Evolutionary conservation across 176 grass and related monocot genomes (phyloP).

Genomic region (Cenchrus americanus): DNA sequence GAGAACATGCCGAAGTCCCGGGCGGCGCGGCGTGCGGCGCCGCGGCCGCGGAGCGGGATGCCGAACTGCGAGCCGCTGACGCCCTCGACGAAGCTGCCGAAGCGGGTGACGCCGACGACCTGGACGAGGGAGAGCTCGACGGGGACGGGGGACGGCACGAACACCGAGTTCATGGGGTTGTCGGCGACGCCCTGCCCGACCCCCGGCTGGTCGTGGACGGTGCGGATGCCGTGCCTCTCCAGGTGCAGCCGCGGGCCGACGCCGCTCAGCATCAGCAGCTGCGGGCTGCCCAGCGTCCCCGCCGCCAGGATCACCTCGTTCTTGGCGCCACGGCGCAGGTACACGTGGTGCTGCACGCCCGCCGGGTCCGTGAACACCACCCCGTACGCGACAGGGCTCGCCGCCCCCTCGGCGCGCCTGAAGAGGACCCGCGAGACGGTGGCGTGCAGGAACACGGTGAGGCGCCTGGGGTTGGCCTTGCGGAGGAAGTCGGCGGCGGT

Average conservation of each 20-base stretch:
- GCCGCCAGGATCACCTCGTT: constrained; percentile 78
- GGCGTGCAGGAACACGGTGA: constrained; percentile 69
- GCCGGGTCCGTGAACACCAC: constrained; percentile 62
- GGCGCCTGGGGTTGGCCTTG: constrained; percentile 32
- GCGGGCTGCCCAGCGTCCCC: constrained; percentile 78
- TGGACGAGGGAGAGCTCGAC: constrained; percentile 68
- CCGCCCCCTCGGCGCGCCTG: neutral
- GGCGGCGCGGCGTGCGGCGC: neutral
- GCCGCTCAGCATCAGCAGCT: constrained; percentile 91
- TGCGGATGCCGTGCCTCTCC: constrained; percentile 55
- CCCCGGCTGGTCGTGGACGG: constrained; percentile 57
- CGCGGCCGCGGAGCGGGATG: constrained; percentile 7
- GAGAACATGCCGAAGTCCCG: constrained; percentile 72
- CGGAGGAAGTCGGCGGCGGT: constrained; percentile 74
- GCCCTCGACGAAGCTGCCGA: constrained; percentile 82
- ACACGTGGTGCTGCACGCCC: constrained; percentile 58
- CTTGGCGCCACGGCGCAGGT: constrained; percentile 45
- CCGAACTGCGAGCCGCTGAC: constrained; percentile 77
- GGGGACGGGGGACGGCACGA: constrained; percentile 63
- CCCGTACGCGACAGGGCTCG: constrained; percentile 58
- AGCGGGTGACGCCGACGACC: constrained; percentile 74
- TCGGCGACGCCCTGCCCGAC: constrained; percentile 77
- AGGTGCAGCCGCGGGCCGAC: constrained; percentile 64
- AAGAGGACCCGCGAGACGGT: constrained; percentile 55
- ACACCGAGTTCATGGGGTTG: constrained; percentile 84